These are phyloP conservation scores for Epichloe coenophiala DNA, from an alignment of 2,329 filamentous ascomycete genomes.

Conservation along the genomic window DNA sequence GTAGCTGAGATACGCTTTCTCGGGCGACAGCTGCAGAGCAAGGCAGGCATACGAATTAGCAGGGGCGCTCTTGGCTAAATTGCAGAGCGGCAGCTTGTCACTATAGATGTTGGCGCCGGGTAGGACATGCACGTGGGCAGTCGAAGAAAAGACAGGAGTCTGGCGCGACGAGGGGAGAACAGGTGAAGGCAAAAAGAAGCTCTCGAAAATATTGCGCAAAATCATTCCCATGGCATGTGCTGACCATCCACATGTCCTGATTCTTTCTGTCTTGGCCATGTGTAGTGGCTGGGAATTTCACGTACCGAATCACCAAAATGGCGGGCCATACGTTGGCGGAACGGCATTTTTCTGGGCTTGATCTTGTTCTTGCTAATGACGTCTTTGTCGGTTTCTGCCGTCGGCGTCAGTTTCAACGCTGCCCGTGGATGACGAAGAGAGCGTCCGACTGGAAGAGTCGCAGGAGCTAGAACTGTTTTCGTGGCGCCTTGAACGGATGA, in stretches of 20 bases:
- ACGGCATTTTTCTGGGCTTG: slow-evolving; percentile 18
- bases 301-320: slow-evolving; percentile 34
- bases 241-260: too few species aligned
- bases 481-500: slow-evolving; percentile 4
- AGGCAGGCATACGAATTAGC: not conserved
- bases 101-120: too few species aligned
- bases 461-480: slow-evolving; percentile 3
- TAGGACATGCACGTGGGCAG: not conserved
- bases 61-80: not conserved
- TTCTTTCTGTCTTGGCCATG: not conserved
- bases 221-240: too few species aligned
- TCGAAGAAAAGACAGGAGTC: not conserved
- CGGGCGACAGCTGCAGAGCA: slow-evolving; percentile 32
- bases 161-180: not conserved
- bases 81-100: too few species aligned
- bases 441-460: slow-evolving; percentile 1
- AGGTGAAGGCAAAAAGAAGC: not conserved
- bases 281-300: slow-evolving; percentile 2
- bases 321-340: slow-evolving; percentile 30
- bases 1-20: slow-evolving; percentile 27
- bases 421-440: not conserved
- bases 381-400: not conserved
- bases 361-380: not conserved
- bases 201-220: too few species aligned
- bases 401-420: slow-evolving; percentile 1